phyloP scores from a whole-genome alignment of 176 grass and related monocot species.

The sorghum (Sorghum bicolor) region DNA sequence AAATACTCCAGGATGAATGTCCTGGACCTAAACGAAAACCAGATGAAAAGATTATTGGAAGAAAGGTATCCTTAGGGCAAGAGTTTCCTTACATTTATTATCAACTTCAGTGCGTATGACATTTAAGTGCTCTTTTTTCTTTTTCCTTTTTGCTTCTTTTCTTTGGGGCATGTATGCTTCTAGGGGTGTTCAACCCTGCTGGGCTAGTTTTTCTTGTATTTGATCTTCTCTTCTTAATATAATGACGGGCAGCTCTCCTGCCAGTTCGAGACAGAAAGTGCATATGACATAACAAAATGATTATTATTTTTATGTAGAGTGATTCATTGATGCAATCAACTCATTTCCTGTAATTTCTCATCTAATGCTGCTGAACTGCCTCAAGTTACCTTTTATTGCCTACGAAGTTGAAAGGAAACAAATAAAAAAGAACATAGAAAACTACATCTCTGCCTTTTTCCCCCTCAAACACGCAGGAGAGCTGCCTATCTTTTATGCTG shows the following conservation, averaged over 20 bases:
- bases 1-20: constrained; percentile 72
- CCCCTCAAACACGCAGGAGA: not conserved
- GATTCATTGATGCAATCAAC: constrained; percentile 15
- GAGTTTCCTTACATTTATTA: not conserved
- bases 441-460: not conserved
- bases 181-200: not conserved
- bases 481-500: too few species aligned
- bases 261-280: not conserved
- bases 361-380: constrained; percentile 1
- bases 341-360: constrained; percentile 10
- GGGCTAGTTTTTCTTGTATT: too few species aligned
- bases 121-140: not conserved
- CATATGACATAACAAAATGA: not conserved
- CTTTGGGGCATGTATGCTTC: too few species aligned
- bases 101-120: not conserved
- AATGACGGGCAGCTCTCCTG: not conserved
- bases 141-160: too few species aligned
- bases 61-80: constrained; percentile 65
- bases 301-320: not conserved
- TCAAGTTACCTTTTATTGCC: not conserved
- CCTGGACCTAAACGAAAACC: constrained; percentile 42
- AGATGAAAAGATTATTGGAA: constrained; percentile 55
- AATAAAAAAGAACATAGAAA: constrained; percentile 6
- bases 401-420: not conserved
- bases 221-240: not conserved